Evolutionary conservation across 345 rosid genomes (phyloP), one percentile per base, ranked within the genome.

Genomic region (Eucalyptus caleyi): DNA sequence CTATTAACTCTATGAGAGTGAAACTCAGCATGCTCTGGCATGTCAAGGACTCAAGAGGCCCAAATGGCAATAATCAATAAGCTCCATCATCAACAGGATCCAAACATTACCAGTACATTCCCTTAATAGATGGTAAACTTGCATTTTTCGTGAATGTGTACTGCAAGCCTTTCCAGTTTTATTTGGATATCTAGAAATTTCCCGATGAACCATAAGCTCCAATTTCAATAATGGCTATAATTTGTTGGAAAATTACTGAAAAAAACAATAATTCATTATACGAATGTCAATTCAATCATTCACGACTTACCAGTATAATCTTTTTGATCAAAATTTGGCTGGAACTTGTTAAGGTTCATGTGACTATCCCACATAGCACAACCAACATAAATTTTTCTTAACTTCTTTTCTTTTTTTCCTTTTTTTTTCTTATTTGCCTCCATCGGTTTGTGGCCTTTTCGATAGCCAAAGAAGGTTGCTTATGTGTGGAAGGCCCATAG

Each of bases 271-370:
- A 3, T 0, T 1, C 5, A 59, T 26, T 26, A 5, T 59, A 26
- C 0, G 14, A 8, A 26, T 2, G 15, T 59, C 0, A 26, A 59
- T 59, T 26, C 7, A 26, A 11, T 59, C 1, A 9, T 59, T 26
- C 0, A 26, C n/a, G 4, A 26, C 7, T 59, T 10, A 11, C 0
- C 3, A 11, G 0, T 59, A 7, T 60, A 27, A 60, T 27, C 4
- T 27, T 60, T 60, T 0, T 4, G 0, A 3, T 27, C 4, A 27
- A 60, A 9, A 11, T 12, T 27, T 60, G 7, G 0, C 0, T 0
- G 14, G 8, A 60, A 60, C 27, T 26, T 30, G 7, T 1, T 6
- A 0, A 27, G 15, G 15, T 26, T 11, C 14, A 60, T 26, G 0
- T 0, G 0, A 11, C 15, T 10, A 59, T 59, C 15, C 3, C 0